These are phyloP conservation scores for Rubus parviflorus DNA, from an alignment of 306 rosid species.

Conservation along the genomic window DNA sequence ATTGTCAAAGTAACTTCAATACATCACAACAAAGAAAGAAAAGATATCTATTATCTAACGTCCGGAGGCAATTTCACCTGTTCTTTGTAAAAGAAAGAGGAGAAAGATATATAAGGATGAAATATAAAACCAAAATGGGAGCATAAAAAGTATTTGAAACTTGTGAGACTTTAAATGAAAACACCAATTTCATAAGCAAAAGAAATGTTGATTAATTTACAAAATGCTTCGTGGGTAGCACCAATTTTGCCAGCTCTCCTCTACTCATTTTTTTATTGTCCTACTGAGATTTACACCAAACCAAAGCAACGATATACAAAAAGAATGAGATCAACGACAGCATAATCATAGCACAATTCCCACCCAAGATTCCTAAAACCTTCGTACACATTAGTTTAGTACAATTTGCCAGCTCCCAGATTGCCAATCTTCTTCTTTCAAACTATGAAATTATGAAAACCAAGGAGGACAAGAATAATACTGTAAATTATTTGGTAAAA, in stretches of 20 bases:
- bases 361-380: constrained; percentile 11
- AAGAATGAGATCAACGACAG: neutral
- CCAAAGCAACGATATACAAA: constrained; percentile 3
- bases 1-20: no score
- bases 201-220: neutral
- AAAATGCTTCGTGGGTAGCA: constrained; percentile 18
- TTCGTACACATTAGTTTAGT: neutral
- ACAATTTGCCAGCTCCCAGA: neutral
- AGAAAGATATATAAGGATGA: no score
- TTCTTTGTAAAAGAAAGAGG: no score
- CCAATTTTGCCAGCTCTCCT: constrained; percentile 9
- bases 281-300: neutral
- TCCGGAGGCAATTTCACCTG: no score
- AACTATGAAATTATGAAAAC: neutral
- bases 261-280: neutral
- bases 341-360: neutral
- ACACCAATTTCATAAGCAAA: neutral
- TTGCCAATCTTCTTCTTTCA: neutral
- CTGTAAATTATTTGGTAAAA: neutral
- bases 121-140: no score
- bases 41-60: no score
- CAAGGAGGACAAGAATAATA: neutral
- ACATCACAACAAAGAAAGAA: no score
- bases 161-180: neutral
- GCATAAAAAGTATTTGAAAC: neutral